These are phyloP conservation scores for Debaryomyces maramus DNA, from an alignment of 805 yeast genomes.

Conservation along the genomic window DNA sequence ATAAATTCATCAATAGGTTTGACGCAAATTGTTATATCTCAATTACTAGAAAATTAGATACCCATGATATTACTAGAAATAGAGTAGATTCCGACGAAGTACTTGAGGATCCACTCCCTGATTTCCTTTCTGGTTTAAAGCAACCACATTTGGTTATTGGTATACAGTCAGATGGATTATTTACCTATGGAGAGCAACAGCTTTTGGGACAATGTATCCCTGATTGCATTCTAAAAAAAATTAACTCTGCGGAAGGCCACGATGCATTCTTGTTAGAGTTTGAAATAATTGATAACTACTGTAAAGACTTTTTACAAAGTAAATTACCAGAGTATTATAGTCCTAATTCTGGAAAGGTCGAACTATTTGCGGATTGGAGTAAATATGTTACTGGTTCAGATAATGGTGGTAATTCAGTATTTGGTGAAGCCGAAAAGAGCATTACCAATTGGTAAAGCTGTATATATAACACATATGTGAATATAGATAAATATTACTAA, in stretches of 20 bases:
- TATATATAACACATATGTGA: background rate
- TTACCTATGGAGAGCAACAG: constrained; percentile 90
- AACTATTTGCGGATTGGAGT: constrained; percentile 43
- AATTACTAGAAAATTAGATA: constrained; percentile 88
- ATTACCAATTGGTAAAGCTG: constrained; percentile 82
- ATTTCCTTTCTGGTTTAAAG: constrained; percentile 56
- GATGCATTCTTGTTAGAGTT: constrained; percentile 95
- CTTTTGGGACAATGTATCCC: constrained; percentile 75
- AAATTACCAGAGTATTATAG: constrained; percentile 61
- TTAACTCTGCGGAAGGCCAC: constrained; percentile 94
- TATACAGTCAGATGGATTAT: constrained; percentile 86
- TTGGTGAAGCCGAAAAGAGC: constrained; percentile 89
- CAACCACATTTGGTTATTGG: constrained; percentile 88
- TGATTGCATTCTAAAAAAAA: constrained; percentile 62
- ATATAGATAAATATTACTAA: no score
- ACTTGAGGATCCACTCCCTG: constrained; percentile 35
- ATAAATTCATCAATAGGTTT: constrained; percentile 82
- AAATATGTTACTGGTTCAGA: constrained; percentile 36
- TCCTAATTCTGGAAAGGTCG: constrained; percentile 39
- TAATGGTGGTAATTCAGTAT: constrained; percentile 60
- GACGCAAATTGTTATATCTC: constrained; percentile 97
- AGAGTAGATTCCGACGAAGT: constrained; percentile 46
- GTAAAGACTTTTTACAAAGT: constrained; percentile 61
- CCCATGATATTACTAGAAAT: constrained; percentile 90
- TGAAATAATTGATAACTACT: constrained; percentile 69